phyloP scores from a whole-genome alignment of 2,329 filamentous ascomycete genomes.

The Tothia fuscella region DNA sequence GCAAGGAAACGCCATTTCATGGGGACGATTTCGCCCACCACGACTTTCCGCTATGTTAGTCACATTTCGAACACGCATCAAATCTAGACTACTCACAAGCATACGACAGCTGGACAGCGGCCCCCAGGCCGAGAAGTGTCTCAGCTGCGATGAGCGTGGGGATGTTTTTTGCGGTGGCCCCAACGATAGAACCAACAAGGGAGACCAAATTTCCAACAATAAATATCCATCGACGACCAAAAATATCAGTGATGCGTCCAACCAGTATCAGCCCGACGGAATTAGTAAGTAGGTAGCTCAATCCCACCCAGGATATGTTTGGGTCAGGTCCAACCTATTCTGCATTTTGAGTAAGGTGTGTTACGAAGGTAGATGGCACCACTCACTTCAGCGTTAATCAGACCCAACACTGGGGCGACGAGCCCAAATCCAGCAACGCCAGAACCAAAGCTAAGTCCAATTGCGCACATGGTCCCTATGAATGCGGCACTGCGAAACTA shows the following conservation, averaged over 20 bases:
- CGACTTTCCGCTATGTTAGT: conserved; percentile 9
- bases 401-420: conserved; percentile 14
- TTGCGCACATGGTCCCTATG: conserved; percentile 16
- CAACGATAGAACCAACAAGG: conserved; percentile 14
- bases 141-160: conserved; percentile 15
- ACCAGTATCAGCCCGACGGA: conserved; percentile 16
- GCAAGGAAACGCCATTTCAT: conserved; percentile 15
- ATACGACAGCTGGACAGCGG: conserved; percentile 15
- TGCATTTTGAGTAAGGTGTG: too few species aligned
- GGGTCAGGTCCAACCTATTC: conserved; percentile 16
- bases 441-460: conserved; percentile 14
- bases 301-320: conserved; percentile 16
- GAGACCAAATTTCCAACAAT: conserved; percentile 14
- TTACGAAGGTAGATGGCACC: too few species aligned
- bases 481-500: conserved; percentile 13
- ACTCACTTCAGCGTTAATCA: conserved; percentile 18
- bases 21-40: conserved; percentile 15
- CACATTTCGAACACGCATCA: background rate
- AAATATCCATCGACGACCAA: conserved; percentile 16
- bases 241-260: conserved; percentile 19
- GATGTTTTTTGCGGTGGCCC: conserved; percentile 14
- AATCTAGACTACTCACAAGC: conserved; percentile 12
- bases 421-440: conserved; percentile 16
- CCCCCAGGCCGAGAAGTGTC: conserved; percentile 14
- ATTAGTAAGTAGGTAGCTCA: conserved; percentile 15